phyloP scores from a whole-genome alignment of 805 yeast genomes.

The Blastobotrys americana region DNA sequence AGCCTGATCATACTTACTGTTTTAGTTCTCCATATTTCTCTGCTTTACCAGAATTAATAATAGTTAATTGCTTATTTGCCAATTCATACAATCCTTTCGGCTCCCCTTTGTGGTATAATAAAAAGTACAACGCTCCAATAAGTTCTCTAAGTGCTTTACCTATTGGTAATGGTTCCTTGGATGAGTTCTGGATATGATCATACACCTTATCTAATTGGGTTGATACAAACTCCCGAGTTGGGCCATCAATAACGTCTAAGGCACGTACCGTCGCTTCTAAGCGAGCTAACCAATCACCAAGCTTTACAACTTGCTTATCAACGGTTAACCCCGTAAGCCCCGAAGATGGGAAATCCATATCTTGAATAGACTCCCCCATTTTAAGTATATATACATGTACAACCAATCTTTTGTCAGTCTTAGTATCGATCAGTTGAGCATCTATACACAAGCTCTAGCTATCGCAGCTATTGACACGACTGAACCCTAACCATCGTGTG shows the following conservation, averaged over 20 bases:
- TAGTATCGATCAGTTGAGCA: too few relatives aligned
- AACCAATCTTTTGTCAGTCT: too few relatives aligned
- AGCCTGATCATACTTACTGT: too few relatives aligned
- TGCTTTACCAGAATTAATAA: constrained; percentile 21
- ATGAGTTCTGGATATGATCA: constrained; percentile 14
- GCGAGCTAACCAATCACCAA: neutral
- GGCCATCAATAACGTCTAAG: constrained; percentile 7
- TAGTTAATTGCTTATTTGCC: constrained; percentile 19
- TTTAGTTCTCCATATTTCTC: constrained; percentile 26
- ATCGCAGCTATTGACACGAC: too few relatives aligned
- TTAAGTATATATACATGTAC: too few relatives aligned
- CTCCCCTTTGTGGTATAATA: constrained; percentile 8
- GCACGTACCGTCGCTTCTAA: neutral
- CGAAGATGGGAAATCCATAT: neutral
- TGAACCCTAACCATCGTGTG: too few relatives aligned
- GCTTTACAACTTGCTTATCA: neutral
- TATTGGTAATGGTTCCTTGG: constrained; percentile 5
- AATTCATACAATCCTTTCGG: constrained; percentile 22
- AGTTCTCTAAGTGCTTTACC: constrained; percentile 13
- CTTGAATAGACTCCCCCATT: too few relatives aligned
- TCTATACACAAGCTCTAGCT: too few relatives aligned
- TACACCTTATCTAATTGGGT: constrained; percentile 9
- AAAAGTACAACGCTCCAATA: constrained; percentile 13
- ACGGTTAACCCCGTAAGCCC: neutral
- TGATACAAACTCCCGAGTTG: constrained; percentile 14